Conservation (phyloP, 2,329 filamentous ascomycete genomes). For the Sporothrix dimorphospora region DNA sequence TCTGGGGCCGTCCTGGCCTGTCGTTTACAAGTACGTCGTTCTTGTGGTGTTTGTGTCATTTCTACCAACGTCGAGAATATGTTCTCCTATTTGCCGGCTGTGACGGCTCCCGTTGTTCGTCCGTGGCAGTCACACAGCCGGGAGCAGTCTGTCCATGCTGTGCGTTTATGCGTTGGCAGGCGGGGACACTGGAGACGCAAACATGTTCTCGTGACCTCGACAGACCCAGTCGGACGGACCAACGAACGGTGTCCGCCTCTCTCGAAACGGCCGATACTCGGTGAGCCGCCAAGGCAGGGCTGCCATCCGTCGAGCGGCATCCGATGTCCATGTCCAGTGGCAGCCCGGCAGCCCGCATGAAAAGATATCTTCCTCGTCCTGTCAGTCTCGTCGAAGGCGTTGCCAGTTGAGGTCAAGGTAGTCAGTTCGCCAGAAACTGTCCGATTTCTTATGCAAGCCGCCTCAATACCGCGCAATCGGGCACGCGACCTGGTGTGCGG, state of each 20-base stretch:
- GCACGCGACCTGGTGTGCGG: neutral
- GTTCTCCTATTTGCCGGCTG: neutral
- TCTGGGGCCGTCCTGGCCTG: neutral
- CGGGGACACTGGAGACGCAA: neutral
- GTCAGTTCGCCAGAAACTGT: neutral
- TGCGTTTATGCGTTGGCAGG: conserved; percentile 6
- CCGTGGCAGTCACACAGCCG: neutral
- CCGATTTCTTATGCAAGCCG: neutral
- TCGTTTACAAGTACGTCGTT: too few species aligned
- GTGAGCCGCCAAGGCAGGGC: neutral
- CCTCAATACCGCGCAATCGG: neutral
- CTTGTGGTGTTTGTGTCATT: neutral
- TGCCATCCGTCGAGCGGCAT: neutral
- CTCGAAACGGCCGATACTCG: neutral
- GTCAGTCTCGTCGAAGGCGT: neutral
- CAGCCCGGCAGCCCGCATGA: neutral
- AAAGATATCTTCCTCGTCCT: too few species aligned
- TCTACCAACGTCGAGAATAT: neutral
- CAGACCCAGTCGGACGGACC: neutral
- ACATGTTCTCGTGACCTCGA: conserved; percentile 13
- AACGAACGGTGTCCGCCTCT: neutral
- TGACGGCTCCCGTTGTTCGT: neutral
- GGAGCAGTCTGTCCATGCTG: neutral
- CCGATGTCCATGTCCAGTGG: neutral
- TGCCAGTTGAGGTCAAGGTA: neutral